Evolutionary conservation across 345 rosid genomes (phyloP), one percentile per base, ranked within the genome.

Genomic region (Nasturtium officinale): DNA sequence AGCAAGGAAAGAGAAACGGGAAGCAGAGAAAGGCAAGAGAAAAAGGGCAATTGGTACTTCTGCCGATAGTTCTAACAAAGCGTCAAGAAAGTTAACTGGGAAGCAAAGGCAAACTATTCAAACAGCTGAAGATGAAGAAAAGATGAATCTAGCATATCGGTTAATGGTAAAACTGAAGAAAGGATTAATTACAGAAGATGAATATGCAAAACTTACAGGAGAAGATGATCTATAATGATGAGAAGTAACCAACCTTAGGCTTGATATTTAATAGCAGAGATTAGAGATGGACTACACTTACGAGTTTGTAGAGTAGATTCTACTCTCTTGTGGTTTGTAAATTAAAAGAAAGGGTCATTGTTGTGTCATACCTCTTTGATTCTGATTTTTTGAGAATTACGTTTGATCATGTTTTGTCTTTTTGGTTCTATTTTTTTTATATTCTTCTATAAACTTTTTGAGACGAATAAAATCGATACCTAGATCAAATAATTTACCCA

Each of bases 61-160:
- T 11, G 58, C 23, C 17, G 21, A 16, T 3, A 3, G 21, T 9
- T 13, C 60, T 12, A 67, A 16, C 50, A 68, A 69, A 9, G 61
- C 20, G 51, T 61, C 61, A 61, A 88, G 81, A 76, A 89, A 91
- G 85, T 79, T 85, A 71, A 91, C 99, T 0, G 96, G 92, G 16
- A 91, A 89, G 60, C 92, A 90, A 72, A 87, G 98, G 73, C 93
- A 89, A 33, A 84, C 92, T 2, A 73, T 79, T 65, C 99, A 91
- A 82, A 82, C 88, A 43, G 53, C 82, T 12, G 94, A 91, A 79
- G 97, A 95, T 55, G 90, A 85, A 7, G 90, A 91, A 20, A 92
- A 87, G 69, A 62, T 91, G 84, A 72, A 88, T 45, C 77, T 84
- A 35, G 88, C 90, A 9, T 90, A 90, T 65, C 85, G 85, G 6